A percentile compares a stretch with the other conserved stretches of the same genome.
Evolutionary conservation across 2,329 filamentous ascomycete species (phyloP).

Genomic region (Beauveria bassiana): DNA sequence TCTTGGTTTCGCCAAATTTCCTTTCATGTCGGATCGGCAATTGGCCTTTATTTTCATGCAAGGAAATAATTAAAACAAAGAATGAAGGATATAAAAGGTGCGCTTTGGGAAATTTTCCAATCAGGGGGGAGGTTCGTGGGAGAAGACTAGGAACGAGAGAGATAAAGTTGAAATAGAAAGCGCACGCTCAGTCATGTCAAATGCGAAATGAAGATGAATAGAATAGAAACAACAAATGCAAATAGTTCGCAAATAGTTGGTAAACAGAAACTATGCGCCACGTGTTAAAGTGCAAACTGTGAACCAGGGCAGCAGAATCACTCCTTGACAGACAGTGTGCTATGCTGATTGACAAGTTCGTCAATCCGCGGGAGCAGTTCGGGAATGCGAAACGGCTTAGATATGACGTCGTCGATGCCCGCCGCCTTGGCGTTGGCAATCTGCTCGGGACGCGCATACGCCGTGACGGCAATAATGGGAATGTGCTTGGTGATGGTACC

Average conservation of each 20-base stretch:
- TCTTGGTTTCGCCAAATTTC: no score
- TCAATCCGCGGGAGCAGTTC: constrained; percentile 62
- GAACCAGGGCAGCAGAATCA: background rate
- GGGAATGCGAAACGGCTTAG: constrained; percentile 72
- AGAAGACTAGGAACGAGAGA: background rate
- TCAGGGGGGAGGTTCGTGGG: no score
- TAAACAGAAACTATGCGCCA: background rate
- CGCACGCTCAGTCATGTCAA: background rate
- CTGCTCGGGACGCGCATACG: constrained; percentile 69
- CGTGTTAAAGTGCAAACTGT: background rate
- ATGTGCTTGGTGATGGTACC: constrained; percentile 57
- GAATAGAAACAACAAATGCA: background rate
- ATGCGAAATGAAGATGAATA: background rate
- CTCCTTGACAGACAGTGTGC: constrained; percentile 3
- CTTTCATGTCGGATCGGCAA: no score
- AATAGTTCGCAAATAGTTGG: no score
- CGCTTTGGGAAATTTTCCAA: no score
- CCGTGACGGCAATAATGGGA: constrained; percentile 78
- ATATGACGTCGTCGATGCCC: constrained; percentile 71
- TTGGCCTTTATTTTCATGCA: no score
- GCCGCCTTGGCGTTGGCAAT: constrained; percentile 62
- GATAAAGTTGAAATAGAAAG: background rate
- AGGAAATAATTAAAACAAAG: no score
- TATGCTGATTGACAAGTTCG: constrained; percentile 40
- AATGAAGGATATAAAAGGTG: no score